Conservation (phyloP, 768 basidiomycete species). For the Podaxis sp. region DNA sequence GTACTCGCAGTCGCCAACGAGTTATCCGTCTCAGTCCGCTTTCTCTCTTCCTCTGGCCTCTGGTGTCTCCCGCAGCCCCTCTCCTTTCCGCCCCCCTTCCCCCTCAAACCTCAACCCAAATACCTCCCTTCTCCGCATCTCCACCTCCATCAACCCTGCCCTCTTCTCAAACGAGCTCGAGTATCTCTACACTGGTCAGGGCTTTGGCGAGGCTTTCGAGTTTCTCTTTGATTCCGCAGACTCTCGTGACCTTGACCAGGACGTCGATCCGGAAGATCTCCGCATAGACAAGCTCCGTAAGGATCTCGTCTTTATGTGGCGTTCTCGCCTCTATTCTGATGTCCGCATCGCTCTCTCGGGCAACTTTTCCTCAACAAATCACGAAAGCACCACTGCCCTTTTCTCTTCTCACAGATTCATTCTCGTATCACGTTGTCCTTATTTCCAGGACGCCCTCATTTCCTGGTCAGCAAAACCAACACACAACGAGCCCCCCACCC, state of each 20-base stretch:
- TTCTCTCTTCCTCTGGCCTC: constrained; percentile 47
- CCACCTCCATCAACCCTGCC: constrained; percentile 69
- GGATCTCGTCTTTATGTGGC: constrained; percentile 97
- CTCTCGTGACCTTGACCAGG: constrained; percentile 44
- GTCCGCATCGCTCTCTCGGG: constrained; percentile 79
- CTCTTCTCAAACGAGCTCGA: constrained; percentile 91
- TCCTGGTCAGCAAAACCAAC: constrained; percentile 47
- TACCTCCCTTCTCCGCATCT: constrained; percentile 56
- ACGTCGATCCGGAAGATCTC: constrained; percentile 41
- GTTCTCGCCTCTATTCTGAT: constrained; percentile 91
- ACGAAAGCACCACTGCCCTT: constrained; percentile 73
- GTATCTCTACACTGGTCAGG: constrained; percentile 92
- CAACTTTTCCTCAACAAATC: constrained; percentile 55
- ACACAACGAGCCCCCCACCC: constrained; percentile 46
- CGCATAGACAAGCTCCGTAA: constrained; percentile 85
- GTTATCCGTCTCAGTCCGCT: constrained; percentile 57
- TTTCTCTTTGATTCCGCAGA: constrained; percentile 77
- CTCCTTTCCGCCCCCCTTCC: constrained; percentile 47
- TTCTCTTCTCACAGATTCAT: constrained; percentile 95
- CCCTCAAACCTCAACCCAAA: constrained; percentile 41
- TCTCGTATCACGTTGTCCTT: constrained; percentile 83
- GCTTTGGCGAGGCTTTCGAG: constrained; percentile 84
- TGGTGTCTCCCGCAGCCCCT: constrained; percentile 33
- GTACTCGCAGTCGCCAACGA: constrained; percentile 44
- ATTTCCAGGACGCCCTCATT: constrained; percentile 82